Evolutionary conservation across 1,284 basidiomycete genomes (phyloP).

Genomic region (Malassezia psittaci): DNA sequence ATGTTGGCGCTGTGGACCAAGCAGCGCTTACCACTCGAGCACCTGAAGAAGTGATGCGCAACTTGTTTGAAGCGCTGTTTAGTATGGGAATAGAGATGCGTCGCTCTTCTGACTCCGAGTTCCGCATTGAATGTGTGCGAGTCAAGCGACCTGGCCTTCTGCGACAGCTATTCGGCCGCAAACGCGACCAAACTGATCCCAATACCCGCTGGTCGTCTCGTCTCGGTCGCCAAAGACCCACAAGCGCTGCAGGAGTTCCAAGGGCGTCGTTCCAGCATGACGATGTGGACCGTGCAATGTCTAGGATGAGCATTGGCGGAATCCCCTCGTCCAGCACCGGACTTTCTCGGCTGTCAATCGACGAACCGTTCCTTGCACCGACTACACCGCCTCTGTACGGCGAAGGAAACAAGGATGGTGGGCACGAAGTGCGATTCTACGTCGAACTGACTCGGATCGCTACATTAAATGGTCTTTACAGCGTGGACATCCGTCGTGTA

Average conservation of each 20-base stretch:
- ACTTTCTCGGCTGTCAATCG: conserved; percentile 11
- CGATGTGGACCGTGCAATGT: conserved; percentile 10
- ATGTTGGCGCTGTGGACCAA: conserved; percentile 86
- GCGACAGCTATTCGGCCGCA: conserved; percentile 1
- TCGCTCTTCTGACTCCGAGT: conserved; percentile 66
- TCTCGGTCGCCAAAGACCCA: neutral
- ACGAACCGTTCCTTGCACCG: conserved; percentile 4
- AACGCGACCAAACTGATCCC: neutral
- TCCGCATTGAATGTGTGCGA: conserved; percentile 43
- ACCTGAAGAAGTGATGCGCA: conserved; percentile 76
- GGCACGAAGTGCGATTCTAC: conserved; percentile 44
- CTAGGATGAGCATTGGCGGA: conserved; percentile 4
- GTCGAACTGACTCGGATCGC: conserved; percentile 44
- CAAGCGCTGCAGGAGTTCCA: conserved; percentile 16
- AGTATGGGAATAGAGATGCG: conserved; percentile 84
- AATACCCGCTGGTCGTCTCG: conserved; percentile 8
- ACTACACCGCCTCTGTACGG: conserved; percentile 33
- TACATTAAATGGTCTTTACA: conserved; percentile 42
- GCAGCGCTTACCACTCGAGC: conserved; percentile 74
- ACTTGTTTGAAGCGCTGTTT: conserved; percentile 67
- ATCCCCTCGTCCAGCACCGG: neutral
- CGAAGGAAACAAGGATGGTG: conserved; percentile 34
- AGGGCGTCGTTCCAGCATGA: conserved; percentile 19
- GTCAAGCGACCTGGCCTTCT: conserved; percentile 24
- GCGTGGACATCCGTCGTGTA: conserved; percentile 42